These are phyloP conservation scores for Chalciporus sp. DNA, from an alignment of 1,284 basidiomycete genomes.

Conservation along the genomic window DNA sequence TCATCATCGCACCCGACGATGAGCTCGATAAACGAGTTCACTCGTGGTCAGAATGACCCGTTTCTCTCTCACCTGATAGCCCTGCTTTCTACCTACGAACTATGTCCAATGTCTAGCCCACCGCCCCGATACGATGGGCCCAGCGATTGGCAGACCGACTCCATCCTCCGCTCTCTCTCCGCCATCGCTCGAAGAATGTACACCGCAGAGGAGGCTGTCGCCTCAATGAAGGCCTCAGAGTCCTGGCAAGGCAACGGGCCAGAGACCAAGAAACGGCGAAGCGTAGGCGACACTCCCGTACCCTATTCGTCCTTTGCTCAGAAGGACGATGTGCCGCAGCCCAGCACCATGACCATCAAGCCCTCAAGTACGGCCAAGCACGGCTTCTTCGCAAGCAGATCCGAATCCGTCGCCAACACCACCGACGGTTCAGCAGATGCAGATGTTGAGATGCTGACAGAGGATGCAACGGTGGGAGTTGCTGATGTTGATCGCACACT, in stretches of 20 bases:
- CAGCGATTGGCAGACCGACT: conserved; percentile 64
- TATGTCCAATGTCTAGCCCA: conserved; percentile 50
- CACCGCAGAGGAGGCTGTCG: conserved; percentile 55
- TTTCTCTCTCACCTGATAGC: conserved; percentile 55
- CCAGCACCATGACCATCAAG: conserved; percentile 23
- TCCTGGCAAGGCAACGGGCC: conserved; percentile 39
- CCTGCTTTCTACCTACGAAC: conserved; percentile 54
- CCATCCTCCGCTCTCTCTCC: conserved; percentile 58
- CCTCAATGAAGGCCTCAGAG: conserved; percentile 41
- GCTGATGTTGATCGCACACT: conserved; percentile 25
- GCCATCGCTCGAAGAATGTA: conserved; percentile 61
- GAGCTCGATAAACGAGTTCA: conserved; percentile 28
- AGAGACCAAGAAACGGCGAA: conserved; percentile 52
- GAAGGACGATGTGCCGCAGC: conserved; percentile 30
- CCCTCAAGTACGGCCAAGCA: conserved; percentile 14
- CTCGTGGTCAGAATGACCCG: conserved; percentile 31
- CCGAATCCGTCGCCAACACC: conserved; percentile 16
- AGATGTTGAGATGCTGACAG: conserved; percentile 35
- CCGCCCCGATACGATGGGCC: conserved; percentile 66
- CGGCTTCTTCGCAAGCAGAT: conserved; percentile 28
- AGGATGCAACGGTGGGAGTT: conserved; percentile 33
- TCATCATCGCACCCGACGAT: conserved; percentile 30
- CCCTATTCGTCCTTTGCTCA: conserved; percentile 30
- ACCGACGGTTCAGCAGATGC: conserved; percentile 6
- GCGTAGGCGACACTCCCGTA: conserved; percentile 45